Percentiles rank a stretch among this genome's conserved stretches.
Conservation (phyloP, 306 rosid genomes). For the Sicyos edulis region DNA sequence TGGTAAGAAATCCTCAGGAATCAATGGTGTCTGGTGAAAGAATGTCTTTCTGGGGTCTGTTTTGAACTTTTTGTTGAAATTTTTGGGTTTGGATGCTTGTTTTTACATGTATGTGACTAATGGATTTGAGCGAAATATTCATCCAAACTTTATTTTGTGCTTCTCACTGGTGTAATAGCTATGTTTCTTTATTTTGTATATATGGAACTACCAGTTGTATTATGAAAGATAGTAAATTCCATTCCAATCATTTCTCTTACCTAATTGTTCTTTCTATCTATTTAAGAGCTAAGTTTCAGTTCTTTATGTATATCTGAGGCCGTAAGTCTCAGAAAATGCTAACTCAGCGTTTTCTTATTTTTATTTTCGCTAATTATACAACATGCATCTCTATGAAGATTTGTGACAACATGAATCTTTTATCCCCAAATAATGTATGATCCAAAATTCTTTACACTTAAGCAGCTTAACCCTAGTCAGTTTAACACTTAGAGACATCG, state of each 20-base stretch:
- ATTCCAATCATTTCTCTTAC: background rate
- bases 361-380: background rate
- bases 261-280: background rate
- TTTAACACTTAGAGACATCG: background rate
- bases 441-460: background rate
- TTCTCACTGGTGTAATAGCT: background rate
- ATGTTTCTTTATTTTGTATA: background rate
- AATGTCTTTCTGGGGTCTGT: background rate
- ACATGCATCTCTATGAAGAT: background rate
- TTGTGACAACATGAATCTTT: background rate
- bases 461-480: background rate
- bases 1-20: slow-evolving; percentile 12
- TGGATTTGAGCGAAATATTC: background rate
- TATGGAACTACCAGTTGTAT: background rate
- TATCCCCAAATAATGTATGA: background rate
- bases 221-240: background rate
- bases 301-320: background rate
- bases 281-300: background rate
- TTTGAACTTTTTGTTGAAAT: background rate
- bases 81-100: background rate
- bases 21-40: background rate
- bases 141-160: background rate
- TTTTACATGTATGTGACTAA: background rate
- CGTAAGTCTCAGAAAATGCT: background rate
- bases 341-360: background rate